Evolutionary conservation across 177 flowering plant genomes (phyloP), one percentile per base, ranked within the genome.

Genomic region (Telopea speciosissima): DNA sequence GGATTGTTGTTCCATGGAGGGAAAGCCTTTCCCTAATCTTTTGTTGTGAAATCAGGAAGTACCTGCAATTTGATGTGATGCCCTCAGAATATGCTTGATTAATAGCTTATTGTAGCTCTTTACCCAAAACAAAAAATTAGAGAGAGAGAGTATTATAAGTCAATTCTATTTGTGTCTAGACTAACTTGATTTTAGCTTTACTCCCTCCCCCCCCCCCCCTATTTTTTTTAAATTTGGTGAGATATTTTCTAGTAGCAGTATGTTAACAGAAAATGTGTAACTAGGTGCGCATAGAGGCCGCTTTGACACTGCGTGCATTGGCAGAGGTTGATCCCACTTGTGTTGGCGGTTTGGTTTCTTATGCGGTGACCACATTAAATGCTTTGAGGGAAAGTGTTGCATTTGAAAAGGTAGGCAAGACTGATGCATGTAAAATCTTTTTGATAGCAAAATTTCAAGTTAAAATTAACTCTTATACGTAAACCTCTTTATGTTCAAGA

Each of bases 291-390:
- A 79, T 87, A 72, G 99, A 95, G 80, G 96, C 99, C 81, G 93
- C 99, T 76, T 81, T 95, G 81, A 77, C 93, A 25, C 76, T 93
- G 76, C 97, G 96, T 64, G 77, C 87, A 33, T 72, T 95, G 79
- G 96, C 90, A 56, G 99, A 93, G 82, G 90, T 93, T 80, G 99
- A 95, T 83, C 98, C 98, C 19, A 86, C 90, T 17, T 90, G 97
- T 81, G 91, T 93, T 81, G 96, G 98, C 66, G 97, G 97, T 71
- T 88, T 95, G 81, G 79, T 88, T 79, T 88, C 97, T 65, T 95
- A 81, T 85, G 92, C 88, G 19, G 86, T 90, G 78, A 93, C 99
- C 23, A 90, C 87, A 52, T 80, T 95, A 26, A 87, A 75, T 71
- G 99, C 98, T 78, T 76, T 87, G 72, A 84, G 98, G 76, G 97